These are phyloP conservation scores for Aspergillus ustus DNA, from an alignment of 2,329 filamentous ascomycete species.

Conservation along the genomic window DNA sequence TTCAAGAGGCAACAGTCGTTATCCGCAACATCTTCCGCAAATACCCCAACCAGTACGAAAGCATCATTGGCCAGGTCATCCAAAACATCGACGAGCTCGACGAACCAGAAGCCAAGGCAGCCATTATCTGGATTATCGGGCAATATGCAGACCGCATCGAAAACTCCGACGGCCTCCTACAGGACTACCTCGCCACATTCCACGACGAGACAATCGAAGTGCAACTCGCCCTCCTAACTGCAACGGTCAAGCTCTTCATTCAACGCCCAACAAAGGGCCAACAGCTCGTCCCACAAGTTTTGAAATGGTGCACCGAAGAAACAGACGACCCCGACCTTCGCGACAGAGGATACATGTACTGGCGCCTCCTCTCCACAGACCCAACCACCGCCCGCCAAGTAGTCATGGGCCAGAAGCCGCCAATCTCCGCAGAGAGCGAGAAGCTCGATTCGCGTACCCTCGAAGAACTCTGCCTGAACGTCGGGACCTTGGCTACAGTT, in stretches of 20 bases:
- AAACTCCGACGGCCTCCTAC: slow-evolving; percentile 89
- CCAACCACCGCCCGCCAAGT: slow-evolving; percentile 83
- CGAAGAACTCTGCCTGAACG: slow-evolving; percentile 96
- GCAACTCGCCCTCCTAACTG: slow-evolving; percentile 89
- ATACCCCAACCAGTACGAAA: slow-evolving; percentile 98
- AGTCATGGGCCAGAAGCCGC: slow-evolving; percentile 96
- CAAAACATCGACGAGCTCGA: slow-evolving; percentile 96
- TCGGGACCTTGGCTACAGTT: slow-evolving; percentile 93
- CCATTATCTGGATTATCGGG: slow-evolving; percentile 99
- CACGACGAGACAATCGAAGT: slow-evolving; percentile 94
- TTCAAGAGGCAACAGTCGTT: slow-evolving; percentile 97
- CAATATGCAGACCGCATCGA: slow-evolving; percentile 98
- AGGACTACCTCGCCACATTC: slow-evolving; percentile 94
- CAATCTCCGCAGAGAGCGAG: slow-evolving; percentile 95
- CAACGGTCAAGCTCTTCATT: slow-evolving; percentile 97
- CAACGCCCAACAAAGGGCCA: slow-evolving; percentile 94
- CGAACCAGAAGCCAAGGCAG: slow-evolving; percentile 96
- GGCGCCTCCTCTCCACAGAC: slow-evolving; percentile 91
- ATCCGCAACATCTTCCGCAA: slow-evolving; percentile 99
- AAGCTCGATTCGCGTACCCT: slow-evolving; percentile 88
- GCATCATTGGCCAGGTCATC: slow-evolving; percentile 93
- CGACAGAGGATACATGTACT: slow-evolving; percentile 99
- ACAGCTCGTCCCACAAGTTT: slow-evolving; percentile 86
- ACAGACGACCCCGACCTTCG: slow-evolving; percentile 98
- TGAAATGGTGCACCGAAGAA: slow-evolving; percentile 98